Conservation (phyloP, 2,329 filamentous ascomycete species). For the Drechslerella stenobrocha region DNA sequence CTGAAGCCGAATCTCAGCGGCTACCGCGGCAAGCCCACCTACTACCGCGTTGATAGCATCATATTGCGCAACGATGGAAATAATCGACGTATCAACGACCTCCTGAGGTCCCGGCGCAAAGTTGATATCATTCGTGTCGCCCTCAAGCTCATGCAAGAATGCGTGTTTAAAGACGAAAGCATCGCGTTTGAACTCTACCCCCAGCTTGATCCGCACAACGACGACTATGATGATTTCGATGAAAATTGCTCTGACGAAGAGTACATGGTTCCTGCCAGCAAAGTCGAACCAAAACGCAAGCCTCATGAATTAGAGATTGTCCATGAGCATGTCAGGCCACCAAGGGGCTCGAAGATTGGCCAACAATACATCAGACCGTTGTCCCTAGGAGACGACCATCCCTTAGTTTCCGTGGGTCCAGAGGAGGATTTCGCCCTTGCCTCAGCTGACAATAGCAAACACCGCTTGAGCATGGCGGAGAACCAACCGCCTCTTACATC, state of each 20-base stretch:
- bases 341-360: background rate
- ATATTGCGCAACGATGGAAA: background rate
- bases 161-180: slow-evolving; percentile 11
- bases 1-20: slow-evolving; percentile 11
- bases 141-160: slow-evolving; percentile 15
- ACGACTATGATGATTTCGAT: slow-evolving; percentile 10
- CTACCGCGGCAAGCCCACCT: slow-evolving; percentile 12
- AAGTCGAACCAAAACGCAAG: slow-evolving; percentile 15
- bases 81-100: slow-evolving; percentile 14
- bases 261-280: slow-evolving; percentile 5
- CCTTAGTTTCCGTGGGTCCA: background rate
- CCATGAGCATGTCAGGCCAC: slow-evolving; percentile 1
- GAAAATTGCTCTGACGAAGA: slow-evolving; percentile 13
- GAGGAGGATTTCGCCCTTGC: background rate
- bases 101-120: slow-evolving; percentile 9
- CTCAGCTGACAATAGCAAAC: background rate
- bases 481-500: background rate
- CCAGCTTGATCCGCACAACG: slow-evolving; percentile 13
- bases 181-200: slow-evolving; percentile 15
- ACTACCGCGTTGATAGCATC: slow-evolving; percentile 9
- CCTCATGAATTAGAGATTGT: background rate
- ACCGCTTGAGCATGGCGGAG: background rate
- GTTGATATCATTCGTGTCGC: slow-evolving; percentile 16
- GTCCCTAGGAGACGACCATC: background rate
- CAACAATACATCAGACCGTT: background rate